Base-by-base conservation (phyloP, 2,329 filamentous ascomycete species). In the Chrysoporthe cubensis region DNA sequence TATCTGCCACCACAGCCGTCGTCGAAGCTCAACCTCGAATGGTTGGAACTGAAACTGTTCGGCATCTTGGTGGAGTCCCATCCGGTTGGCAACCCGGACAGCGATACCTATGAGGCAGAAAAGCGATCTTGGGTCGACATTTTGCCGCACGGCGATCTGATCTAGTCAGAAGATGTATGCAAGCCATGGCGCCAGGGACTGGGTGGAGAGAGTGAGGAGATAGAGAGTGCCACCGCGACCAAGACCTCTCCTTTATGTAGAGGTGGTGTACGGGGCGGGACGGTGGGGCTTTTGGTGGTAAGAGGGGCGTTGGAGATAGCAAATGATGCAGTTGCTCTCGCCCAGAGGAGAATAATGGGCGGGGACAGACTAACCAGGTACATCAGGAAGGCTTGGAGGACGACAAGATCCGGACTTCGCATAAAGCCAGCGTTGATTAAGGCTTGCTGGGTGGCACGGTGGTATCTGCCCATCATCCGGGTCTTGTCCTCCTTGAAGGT, bases 1-100 rank as follows among this genome's bases (percentile, higher is more conserved):
- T 18, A 94, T 81, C 43, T 88, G 87, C 90, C 90, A 93, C 90
- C 90, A 93, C 1, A 93, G 79, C 48, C 91, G 84, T 62, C 90
- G 85, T n/a, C 90, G 85, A 77, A 91, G 85, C 77, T 93, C 90
- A 3, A 87, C 84, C 73, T 93, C 90, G 65, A 88, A 91, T 43
- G 81, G 84, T 3, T 78, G 80, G 2, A 87, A 72, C 70, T 75
- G 72, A 63, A 84, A 85, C 66, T 86, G 81, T 1, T 79, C 80
- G 1, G 85, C 82, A 74, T 93, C 90, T 50, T 82, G 84, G 71
- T 92, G 88, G n/a, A 92, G 81, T 4, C 89, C 89, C 78, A 93
- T 85, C 4, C 89, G 84, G 73, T 90, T 87, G 13, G 87, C 90
- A 62, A 91, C 87, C 63, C 90, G 88, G 37, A 91, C 84, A 0